Evolutionary conservation across 1,139 yeast genomes (phyloP).

Genomic region (Pichia sp.): DNA sequence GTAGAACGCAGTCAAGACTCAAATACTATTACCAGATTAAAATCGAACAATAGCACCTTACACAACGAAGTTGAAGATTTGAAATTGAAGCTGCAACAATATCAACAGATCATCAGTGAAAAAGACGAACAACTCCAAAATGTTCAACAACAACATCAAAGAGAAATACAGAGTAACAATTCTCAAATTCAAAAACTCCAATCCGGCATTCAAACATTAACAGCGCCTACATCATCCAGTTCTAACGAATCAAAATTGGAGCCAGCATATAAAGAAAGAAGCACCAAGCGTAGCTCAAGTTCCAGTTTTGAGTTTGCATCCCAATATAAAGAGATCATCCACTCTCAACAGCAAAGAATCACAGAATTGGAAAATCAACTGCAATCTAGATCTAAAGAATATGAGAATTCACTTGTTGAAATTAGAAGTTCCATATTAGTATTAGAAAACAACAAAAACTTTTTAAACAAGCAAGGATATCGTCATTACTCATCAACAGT

Average conservation of each 20-base stretch:
- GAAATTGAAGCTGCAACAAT: neutral
- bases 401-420: constrained; percentile 11
- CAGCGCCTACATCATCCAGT: neutral
- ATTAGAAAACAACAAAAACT: constrained; percentile 26
- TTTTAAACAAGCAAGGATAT: constrained; percentile 33
- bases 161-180: neutral
- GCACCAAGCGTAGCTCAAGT: too few relatives aligned
- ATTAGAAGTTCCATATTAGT: constrained; percentile 16
- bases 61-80: constrained; percentile 3
- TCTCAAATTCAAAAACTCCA: neutral
- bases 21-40: neutral
- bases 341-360: constrained; percentile 10
- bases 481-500: neutral
- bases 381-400: constrained; percentile 10
- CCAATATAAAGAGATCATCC: constrained; percentile 1
- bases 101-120: constrained; percentile 2
- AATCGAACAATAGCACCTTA: constrained; percentile 7
- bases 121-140: neutral
- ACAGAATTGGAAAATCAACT: constrained; percentile 13
- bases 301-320: neutral
- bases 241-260: too few relatives aligned
- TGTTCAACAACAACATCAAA: neutral
- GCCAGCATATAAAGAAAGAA: too few relatives aligned
- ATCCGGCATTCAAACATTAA: neutral
- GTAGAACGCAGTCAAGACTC: neutral